Evolutionary conservation across 495 filamentous ascomycete species (phyloP).

Genomic region (Penicillium paradoxum): DNA sequence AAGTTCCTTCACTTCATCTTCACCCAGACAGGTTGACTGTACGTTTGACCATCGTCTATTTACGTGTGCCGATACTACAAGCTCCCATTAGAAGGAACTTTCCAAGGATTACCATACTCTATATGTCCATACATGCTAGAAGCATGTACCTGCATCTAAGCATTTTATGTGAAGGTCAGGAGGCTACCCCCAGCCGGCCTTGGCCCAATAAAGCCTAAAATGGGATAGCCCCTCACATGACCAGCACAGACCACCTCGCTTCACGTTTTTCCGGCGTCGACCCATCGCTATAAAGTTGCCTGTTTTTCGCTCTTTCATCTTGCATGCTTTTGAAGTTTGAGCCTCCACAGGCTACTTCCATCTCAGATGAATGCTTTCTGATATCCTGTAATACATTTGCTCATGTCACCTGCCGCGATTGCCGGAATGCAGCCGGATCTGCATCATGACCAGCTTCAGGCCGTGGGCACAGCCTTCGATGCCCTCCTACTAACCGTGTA

Average conservation of each 20-base stretch:
- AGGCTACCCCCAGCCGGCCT: no score
- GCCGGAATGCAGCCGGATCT: constrained; percentile 32
- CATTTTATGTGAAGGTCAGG: no score
- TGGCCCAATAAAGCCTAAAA: neutral
- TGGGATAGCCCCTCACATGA: constrained; percentile 24
- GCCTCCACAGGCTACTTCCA: constrained; percentile 12
- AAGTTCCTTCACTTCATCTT: no score
- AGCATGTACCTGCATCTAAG: no score
- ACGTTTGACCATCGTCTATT: no score
- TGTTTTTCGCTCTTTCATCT: constrained; percentile 12
- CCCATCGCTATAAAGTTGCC: constrained; percentile 18
- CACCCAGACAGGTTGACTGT: no score
- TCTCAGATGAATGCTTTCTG: constrained; percentile 11
- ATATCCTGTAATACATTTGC: constrained; percentile 22
- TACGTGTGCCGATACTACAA: no score
- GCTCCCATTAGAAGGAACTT: no score
- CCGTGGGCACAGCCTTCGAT: constrained; percentile 43
- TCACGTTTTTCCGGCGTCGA: constrained; percentile 28
- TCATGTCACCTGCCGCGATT: constrained; percentile 38
- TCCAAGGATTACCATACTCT: no score
- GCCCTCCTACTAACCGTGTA: constrained; percentile 47
- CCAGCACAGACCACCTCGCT: constrained; percentile 40
- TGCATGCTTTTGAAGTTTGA: constrained; percentile 9
- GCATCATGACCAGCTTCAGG: constrained; percentile 34
- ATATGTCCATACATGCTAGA: no score